Evolutionary conservation across 2,329 filamentous ascomycete species (phyloP).

Genomic region (Cladosporium sp.): DNA sequence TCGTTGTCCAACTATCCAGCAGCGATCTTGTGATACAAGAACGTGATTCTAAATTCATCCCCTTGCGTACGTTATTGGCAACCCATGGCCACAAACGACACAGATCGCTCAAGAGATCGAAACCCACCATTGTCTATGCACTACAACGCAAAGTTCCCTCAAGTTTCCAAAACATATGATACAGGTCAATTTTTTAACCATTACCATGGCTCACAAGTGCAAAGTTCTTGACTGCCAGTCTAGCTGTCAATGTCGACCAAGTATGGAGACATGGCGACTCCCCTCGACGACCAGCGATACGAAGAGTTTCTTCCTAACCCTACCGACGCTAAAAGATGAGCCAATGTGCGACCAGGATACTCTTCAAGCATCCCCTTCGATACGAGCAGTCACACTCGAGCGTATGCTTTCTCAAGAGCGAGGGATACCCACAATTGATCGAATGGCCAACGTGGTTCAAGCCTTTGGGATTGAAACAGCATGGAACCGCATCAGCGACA

Average conservation of each 20-base stretch:
- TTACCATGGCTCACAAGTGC: background rate
- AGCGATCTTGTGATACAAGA: background rate
- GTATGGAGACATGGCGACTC: background rate
- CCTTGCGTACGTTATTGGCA: background rate
- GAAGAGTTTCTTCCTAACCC: background rate
- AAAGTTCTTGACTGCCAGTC: background rate
- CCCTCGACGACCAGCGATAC: background rate
- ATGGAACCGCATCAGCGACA: background rate
- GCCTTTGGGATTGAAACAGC: background rate
- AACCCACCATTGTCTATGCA: background rate
- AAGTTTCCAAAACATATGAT: background rate
- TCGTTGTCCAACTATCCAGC: background rate
- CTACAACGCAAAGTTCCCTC: background rate
- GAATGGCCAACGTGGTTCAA: background rate
- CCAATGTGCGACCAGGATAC: background rate
- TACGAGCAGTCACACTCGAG: background rate
- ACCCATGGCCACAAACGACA: background rate
- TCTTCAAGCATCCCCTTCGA: background rate
- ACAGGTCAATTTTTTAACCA: background rate
- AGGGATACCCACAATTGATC: background rate
- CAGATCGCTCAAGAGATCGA: background rate
- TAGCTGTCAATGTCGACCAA: background rate
- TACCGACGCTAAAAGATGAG: background rate
- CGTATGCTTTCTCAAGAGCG: background rate
- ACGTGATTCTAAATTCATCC: background rate